Evolutionary conservation across 2,329 filamentous ascomycete species (phyloP).

Genomic region (Falciphora oryzae): DNA sequence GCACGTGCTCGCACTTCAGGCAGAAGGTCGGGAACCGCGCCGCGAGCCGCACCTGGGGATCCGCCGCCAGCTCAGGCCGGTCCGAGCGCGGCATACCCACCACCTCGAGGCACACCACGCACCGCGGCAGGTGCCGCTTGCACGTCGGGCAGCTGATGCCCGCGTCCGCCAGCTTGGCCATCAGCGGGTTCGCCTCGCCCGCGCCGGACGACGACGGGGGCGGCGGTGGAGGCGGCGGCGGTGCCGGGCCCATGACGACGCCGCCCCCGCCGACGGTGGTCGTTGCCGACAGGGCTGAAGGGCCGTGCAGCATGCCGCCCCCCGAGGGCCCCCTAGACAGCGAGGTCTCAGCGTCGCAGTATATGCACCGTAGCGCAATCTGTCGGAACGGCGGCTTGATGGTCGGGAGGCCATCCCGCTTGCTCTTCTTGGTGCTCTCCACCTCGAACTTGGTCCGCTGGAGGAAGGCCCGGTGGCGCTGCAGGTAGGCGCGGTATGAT

Average conservation of each 20-base stretch:
- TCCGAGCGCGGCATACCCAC: conserved; percentile 60
- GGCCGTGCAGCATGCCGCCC: conserved; percentile 7
- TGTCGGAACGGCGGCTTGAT: conserved; percentile 62
- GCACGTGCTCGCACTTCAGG: conserved; percentile 60
- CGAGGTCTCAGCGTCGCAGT: conserved; percentile 61
- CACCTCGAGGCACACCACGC: conserved; percentile 61
- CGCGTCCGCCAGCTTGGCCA: conserved; percentile 47
- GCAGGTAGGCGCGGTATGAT: conserved; percentile 64
- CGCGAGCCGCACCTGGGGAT: conserved; percentile 39
- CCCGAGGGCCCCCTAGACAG: conserved; percentile 33
- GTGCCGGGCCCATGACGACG: conserved; percentile 13
- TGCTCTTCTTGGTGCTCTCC: conserved; percentile 65
- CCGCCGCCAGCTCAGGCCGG: conserved; percentile 44
- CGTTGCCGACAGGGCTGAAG: background rate
- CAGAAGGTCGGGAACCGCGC: conserved; percentile 64
- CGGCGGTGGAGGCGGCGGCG: conserved; percentile 14
- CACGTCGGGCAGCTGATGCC: conserved; percentile 63
- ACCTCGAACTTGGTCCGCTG: conserved; percentile 73
- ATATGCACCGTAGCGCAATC: conserved; percentile 69
- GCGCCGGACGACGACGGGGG: conserved; percentile 11
- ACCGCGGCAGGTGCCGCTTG: conserved; percentile 60
- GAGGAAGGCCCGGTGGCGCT: conserved; percentile 68
- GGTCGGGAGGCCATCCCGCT: conserved; percentile 56
- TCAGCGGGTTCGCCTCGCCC: conserved; percentile 44
- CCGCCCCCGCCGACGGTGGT: conserved; percentile 8